Evolutionary conservation across 2,329 filamentous ascomycete genomes (phyloP).

Genomic region (Pezicula neosporulosa): DNA sequence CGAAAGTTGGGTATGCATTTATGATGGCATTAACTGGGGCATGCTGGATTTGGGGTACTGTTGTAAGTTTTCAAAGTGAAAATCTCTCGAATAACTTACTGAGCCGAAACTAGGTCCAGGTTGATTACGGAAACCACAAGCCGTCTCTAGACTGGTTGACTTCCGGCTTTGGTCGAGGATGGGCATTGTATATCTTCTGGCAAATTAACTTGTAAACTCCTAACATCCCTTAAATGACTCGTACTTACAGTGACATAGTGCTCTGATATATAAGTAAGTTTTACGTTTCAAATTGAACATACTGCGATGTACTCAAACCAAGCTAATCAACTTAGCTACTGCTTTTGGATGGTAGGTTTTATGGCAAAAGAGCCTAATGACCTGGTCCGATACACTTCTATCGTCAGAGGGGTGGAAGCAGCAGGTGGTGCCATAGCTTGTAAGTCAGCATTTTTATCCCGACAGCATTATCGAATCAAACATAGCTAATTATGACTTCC

Average conservation of each 20-base stretch:
- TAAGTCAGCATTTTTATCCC: neutral
- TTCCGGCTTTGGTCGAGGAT: slow-evolving; percentile 38
- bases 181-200: slow-evolving; percentile 36
- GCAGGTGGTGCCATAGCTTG: slow-evolving; percentile 36
- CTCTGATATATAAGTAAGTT: slow-evolving; percentile 12
- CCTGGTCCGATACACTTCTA: slow-evolving; percentile 41
- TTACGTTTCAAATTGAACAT: slow-evolving; percentile 8
- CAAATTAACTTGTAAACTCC: slow-evolving; percentile 24
- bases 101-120: slow-evolving; percentile 23
- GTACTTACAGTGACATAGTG: slow-evolving; percentile 15
- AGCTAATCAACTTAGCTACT: slow-evolving; percentile 12
- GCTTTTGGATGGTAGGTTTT: slow-evolving; percentile 31
- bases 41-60: slow-evolving; percentile 44
- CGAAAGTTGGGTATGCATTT: slow-evolving; percentile 52
- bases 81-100: too few species aligned
- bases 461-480: too few species aligned
- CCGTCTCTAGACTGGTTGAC: slow-evolving; percentile 41
- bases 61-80: slow-evolving; percentile 21
- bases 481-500: neutral
- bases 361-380: slow-evolving; percentile 32
- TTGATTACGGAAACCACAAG: slow-evolving; percentile 39
- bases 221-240: neutral
- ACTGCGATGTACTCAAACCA: neutral
- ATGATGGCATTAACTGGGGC: slow-evolving; percentile 42
- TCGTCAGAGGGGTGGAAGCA: slow-evolving; percentile 39